Percentiles rank a stretch among this genome's conserved stretches.
Conservation (phyloP, 768 basidiomycete species). For the Tubosaeta sp. region DNA sequence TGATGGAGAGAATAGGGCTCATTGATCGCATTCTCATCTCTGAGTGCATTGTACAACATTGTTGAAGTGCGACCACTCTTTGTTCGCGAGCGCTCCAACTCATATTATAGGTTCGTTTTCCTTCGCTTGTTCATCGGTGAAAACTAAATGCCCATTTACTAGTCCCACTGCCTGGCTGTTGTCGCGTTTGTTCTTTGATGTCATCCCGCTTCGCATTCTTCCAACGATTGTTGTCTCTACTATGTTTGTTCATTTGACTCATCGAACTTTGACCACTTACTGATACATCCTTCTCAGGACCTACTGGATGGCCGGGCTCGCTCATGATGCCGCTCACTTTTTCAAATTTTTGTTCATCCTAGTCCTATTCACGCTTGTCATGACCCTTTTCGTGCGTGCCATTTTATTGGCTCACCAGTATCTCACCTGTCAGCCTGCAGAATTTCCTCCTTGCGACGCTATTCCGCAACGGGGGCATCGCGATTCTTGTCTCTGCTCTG, state of each 20-base stretch:
- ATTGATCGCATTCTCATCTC: conserved; percentile 83
- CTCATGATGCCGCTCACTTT: conserved; percentile 71
- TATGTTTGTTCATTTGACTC: conserved; percentile 49
- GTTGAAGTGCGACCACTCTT: conserved; percentile 83
- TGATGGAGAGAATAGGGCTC: conserved; percentile 54
- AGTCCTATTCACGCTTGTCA: conserved; percentile 76
- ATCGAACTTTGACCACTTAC: not conserved
- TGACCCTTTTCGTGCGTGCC: conserved; percentile 76
- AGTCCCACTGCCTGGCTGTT: conserved; percentile 90
- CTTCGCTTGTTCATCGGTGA: not conserved
- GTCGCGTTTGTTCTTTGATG: conserved; percentile 84
- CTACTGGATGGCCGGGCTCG: conserved; percentile 96
- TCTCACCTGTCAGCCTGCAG: conserved; percentile 32
- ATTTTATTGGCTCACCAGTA: not conserved
- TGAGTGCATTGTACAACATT: conserved; percentile 88
- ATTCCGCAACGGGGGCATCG: conserved; percentile 84
- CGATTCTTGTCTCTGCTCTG: conserved; percentile 81
- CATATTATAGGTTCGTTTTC: conserved; percentile 69
- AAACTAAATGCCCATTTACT: conserved; percentile 1
- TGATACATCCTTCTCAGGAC: conserved; percentile 40
- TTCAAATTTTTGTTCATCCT: conserved; percentile 95
- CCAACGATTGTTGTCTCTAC: conserved; percentile 85
- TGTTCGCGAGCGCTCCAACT: conserved; percentile 80
- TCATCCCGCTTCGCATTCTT: conserved; percentile 81
- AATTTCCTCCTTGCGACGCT: conserved; percentile 87